Conservation (phyloP, 2,329 filamentous ascomycete species). For the Geoglossum cookeanum region DNA sequence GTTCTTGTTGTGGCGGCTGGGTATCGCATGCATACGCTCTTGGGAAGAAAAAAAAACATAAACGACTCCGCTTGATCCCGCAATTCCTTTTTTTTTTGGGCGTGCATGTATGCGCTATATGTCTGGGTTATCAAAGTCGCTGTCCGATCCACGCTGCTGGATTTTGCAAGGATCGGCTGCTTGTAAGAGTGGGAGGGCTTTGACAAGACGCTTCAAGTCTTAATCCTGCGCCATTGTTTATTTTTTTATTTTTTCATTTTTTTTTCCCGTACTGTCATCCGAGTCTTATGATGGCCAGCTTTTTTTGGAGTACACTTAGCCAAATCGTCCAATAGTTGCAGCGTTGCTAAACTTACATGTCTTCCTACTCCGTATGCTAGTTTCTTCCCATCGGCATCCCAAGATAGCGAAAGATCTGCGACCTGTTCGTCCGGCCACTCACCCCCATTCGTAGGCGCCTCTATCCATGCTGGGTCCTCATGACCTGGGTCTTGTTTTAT, state of each 20-base stretch:
- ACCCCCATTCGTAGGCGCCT: neutral
- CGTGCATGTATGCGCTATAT: too few relatives aligned
- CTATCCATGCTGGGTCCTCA: neutral
- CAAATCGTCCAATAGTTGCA: neutral
- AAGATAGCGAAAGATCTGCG: neutral
- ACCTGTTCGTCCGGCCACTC: neutral
- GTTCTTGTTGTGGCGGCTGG: too few relatives aligned
- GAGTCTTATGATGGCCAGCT: neutral
- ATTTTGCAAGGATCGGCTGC: too few relatives aligned
- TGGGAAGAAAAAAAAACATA: too few relatives aligned
- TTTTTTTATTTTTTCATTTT: neutral
- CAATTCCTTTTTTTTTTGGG: too few relatives aligned
- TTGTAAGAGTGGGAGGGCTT: too few relatives aligned
- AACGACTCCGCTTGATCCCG: too few relatives aligned
- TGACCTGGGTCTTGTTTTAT: neutral
- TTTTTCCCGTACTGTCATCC: neutral
- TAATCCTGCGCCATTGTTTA: too few relatives aligned
- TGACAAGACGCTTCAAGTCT: too few relatives aligned
- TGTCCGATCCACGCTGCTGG: too few relatives aligned
- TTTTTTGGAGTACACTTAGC: neutral
- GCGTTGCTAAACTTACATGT: neutral
- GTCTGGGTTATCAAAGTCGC: too few relatives aligned
- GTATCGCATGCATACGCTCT: too few relatives aligned
- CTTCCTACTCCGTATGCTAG: slow-evolving; percentile 3
- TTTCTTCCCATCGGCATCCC: slow-evolving; percentile 4